A percentile compares a stretch with the other conserved stretches of the same genome.
phyloP scores from a whole-genome alignment of 768 basidiomycete species.

The Boletus speciosus region DNA sequence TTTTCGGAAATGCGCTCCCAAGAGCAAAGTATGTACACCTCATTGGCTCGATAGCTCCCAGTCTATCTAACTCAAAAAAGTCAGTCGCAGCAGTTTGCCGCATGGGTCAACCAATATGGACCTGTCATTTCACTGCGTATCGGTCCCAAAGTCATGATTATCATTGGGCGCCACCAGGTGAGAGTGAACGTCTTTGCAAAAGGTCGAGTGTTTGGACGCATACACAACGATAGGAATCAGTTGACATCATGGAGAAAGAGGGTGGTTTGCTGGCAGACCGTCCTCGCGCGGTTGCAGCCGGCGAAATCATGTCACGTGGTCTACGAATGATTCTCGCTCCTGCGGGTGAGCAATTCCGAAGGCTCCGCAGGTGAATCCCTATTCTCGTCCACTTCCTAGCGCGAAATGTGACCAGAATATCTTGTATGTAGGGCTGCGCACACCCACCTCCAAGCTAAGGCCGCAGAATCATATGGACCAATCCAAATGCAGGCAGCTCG shows the following conservation, averaged over 20 bases:
- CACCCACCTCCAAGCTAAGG: conserved; percentile 55
- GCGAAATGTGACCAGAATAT: background rate
- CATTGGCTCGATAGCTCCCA: background rate
- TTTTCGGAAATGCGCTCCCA: conserved; percentile 31
- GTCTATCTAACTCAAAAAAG: conserved; percentile 4
- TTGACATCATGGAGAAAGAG: conserved; percentile 66
- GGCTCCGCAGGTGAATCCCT: conserved; percentile 48
- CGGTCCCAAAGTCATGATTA: conserved; percentile 36
- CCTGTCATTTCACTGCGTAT: conserved; percentile 56
- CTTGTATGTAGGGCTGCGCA: conserved; percentile 46
- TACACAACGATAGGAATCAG: conserved; percentile 42
- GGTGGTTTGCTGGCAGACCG: conserved; percentile 56
- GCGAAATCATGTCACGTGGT: conserved; percentile 56
- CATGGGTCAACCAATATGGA: conserved; percentile 60
- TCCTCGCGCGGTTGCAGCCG: conserved; percentile 53
- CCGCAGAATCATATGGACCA: conserved; percentile 45
- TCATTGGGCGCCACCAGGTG: conserved; percentile 38
- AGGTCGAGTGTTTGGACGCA: background rate
- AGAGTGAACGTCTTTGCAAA: background rate
- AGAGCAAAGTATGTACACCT: conserved; percentile 21
- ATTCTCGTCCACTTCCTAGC: background rate
- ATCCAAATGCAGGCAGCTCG: conserved; percentile 40
- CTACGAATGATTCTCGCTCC: conserved; percentile 55
- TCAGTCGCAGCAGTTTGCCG: conserved; percentile 44
- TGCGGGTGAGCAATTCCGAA: conserved; percentile 57